Conservation (phyloP, 495 filamentous ascomycete genomes). For the Pyrenula massariospora region DNA sequence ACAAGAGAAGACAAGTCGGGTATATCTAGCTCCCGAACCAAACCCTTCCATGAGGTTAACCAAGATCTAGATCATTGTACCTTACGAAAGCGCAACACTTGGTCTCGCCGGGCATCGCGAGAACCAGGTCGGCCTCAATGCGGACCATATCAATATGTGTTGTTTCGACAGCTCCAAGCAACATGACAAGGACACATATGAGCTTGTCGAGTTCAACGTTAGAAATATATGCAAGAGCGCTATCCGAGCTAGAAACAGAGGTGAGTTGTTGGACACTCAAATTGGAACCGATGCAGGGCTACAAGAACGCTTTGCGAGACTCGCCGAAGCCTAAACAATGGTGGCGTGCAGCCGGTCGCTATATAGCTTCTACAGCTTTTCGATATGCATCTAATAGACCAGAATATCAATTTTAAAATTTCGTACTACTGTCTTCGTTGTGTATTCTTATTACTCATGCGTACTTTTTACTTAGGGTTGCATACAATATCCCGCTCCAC, state of each 20-base stretch:
- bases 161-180: conserved; percentile 1
- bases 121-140: conserved; percentile 6
- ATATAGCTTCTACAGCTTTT: not conserved
- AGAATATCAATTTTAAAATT: too few relatives aligned
- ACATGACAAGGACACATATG: conserved; percentile 2
- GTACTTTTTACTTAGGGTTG: not conserved
- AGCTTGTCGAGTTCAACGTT: conserved; percentile 3
- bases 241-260: not conserved
- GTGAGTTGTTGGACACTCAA: not conserved
- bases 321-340: not conserved
- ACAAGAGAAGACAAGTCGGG: conserved; percentile 1
- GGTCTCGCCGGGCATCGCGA: conserved; percentile 6
- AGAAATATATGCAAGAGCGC: conserved; percentile 4
- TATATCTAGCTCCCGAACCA: not conserved
- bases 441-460: not conserved
- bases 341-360: not conserved
- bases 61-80: conserved; percentile 1
- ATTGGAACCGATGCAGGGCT: not conserved
- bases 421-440: too few relatives aligned
- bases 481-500: not conserved
- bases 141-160: conserved; percentile 5
- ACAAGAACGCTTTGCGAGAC: not conserved
- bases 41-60: not conserved
- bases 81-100: conserved; percentile 3
- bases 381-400: too few relatives aligned